Percentiles rank a stretch among this genome's conserved stretches.
These are phyloP conservation scores for Xylariales sp. DNA, from an alignment of 2,329 filamentous ascomycete species.

Conservation along the genomic window DNA sequence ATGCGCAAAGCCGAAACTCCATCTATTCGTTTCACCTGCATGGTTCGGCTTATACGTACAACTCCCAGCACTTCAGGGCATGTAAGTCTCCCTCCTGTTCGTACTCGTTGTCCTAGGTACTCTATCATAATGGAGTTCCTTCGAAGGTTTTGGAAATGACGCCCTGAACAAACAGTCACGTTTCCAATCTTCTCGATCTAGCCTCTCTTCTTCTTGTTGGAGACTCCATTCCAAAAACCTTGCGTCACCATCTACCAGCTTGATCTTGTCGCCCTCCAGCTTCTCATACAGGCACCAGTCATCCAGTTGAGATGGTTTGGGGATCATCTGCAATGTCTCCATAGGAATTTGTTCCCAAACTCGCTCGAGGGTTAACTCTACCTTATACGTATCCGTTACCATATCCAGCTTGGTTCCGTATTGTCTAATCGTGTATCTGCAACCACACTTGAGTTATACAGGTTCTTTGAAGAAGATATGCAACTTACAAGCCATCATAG, in stretches of 20 bases:
- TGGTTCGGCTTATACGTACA: too few relatives aligned
- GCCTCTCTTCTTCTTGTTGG: constrained; percentile 18
- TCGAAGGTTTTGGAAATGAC: constrained; percentile 12
- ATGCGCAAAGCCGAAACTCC: neutral
- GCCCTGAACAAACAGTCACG: constrained; percentile 10
- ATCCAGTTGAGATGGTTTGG: constrained; percentile 50
- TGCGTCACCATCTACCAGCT: constrained; percentile 31
- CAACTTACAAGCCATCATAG: constrained; percentile 53
- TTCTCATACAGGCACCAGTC: constrained; percentile 50
- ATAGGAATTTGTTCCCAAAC: constrained; percentile 35
- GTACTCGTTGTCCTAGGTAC: too few relatives aligned
- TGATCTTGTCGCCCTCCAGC: constrained; percentile 37
- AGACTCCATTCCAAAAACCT: constrained; percentile 37
- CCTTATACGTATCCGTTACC: constrained; percentile 33
- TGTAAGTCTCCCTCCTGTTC: too few relatives aligned
- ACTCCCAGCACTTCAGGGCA: too few relatives aligned
- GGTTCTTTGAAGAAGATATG: neutral
- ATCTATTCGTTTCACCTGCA: neutral
- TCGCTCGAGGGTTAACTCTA: constrained; percentile 43
- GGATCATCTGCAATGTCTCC: constrained; percentile 38
- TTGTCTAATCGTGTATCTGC: constrained; percentile 43
- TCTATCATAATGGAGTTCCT: too few relatives aligned
- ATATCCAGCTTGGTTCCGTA: constrained; percentile 40
- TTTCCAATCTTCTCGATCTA: constrained; percentile 20
- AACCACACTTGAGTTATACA: neutral